Base-by-base conservation (phyloP, 176 grass and related monocot genomes). In the Leersia perrieri region DNA sequence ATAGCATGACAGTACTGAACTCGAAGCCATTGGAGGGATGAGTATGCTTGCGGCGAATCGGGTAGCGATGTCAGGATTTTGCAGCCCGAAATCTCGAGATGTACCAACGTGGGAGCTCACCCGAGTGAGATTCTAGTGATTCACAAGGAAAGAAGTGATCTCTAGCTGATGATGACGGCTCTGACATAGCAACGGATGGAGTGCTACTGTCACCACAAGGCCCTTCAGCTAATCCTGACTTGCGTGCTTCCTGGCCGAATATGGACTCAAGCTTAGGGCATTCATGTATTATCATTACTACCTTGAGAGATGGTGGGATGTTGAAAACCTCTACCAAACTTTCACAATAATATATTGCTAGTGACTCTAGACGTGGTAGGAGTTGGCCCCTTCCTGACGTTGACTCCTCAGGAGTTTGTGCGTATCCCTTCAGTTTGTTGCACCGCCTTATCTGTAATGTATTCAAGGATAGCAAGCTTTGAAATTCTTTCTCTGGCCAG, bases 321-420 rank as follows among this genome's bases (percentile, higher is more conserved):
- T 31, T 22, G 36, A 32, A 64, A 2, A 77, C 10, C 60, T 77
- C 76, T n/a, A 33, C 76, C 39, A 78, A 45, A 66, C 20, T 47
- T 25, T 0, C 1, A 32, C 76, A 78, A 0, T 1, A 0, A 0
- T 0, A 0, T 33, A 78, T 33, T 1, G 0, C 0, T 18, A 60
- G n/a, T 39, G 7, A 18, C 4, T 39, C n/a, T 1, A 76, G 53
- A 61, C 7, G 3, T 28, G 33, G 33, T 15, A 76, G 53, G 73
- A 27, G 61, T 33, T 66, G 18, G 39, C 3, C 45, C 3, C 39
- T 66, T 34, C 23, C 10, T 3, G 28, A 33, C 2, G 75, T 1
- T 31, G 61, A 44, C n/a, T 7, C 16, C 16, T 78, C 60, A 66
- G 20, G 16, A 78, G 27, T 0, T 14, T 32, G 16, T 33, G 27